phyloP scores from a whole-genome alignment of 2,329 filamentous ascomycete species.

The Blumeria graminis region DNA sequence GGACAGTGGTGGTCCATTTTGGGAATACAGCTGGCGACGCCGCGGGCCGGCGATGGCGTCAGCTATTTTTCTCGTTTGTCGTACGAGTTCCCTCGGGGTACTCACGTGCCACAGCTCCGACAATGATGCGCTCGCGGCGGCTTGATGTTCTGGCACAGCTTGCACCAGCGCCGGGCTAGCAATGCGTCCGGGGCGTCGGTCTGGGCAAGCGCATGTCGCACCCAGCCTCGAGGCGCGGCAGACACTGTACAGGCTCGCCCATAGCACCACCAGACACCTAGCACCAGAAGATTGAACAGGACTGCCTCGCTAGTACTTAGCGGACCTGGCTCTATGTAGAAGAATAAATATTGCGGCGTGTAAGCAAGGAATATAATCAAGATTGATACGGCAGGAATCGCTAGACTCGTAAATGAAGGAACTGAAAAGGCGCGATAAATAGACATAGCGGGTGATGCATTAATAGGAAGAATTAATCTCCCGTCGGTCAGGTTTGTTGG shows the following conservation, averaged over 20 bases:
- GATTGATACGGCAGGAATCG: constrained; percentile 41
- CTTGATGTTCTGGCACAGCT: constrained; percentile 50
- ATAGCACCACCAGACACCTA: constrained; percentile 45
- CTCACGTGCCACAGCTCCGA: constrained; percentile 40
- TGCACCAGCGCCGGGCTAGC: constrained; percentile 34
- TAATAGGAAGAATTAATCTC: no score
- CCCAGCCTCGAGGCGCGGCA: constrained; percentile 26
- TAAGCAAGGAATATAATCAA: constrained; percentile 48
- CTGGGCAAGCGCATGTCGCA: constrained; percentile 4
- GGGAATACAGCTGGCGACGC: constrained; percentile 32
- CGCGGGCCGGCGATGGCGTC: no score
- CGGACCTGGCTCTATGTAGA: constrained; percentile 34
- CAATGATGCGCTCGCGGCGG: constrained; percentile 65
- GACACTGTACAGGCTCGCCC: constrained; percentile 32
- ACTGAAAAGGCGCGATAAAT: not conserved
- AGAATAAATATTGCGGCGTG: constrained; percentile 47
- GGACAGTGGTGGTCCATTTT: constrained; percentile 78
- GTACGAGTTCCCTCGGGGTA: not conserved
- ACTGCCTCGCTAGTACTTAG: constrained; percentile 30
- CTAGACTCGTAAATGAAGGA: constrained; percentile 20
- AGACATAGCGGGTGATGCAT: no score
- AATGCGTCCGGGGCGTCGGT: constrained; percentile 9
- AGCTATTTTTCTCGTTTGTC: constrained; percentile 2
- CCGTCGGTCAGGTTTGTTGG: no score
- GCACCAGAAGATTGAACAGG: constrained; percentile 40